Evolutionary conservation across 257 asterid species (phyloP).

Genomic region (Coffea canephora): DNA sequence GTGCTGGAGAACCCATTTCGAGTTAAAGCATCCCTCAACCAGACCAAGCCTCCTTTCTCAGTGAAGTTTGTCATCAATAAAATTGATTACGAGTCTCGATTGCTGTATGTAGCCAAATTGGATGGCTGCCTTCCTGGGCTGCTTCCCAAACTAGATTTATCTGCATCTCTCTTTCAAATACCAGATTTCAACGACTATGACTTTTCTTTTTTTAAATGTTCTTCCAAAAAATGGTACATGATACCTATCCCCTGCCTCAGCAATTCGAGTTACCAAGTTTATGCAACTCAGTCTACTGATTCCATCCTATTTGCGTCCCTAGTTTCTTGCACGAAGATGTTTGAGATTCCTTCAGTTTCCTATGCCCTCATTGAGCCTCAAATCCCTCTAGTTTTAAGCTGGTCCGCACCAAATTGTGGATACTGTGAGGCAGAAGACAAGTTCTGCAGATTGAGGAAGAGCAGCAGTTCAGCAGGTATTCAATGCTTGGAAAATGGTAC

Average conservation of each 20-base stretch:
- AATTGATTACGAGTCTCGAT: conserved; percentile 1
- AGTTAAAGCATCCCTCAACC: neutral
- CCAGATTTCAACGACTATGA: rapidly evolving
- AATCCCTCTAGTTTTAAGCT: neutral
- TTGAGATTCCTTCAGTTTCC: neutral
- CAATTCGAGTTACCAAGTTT: neutral
- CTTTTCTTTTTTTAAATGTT: neutral
- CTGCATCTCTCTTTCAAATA: conserved; percentile 11
- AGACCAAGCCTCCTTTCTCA: neutral
- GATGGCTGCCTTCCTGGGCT: neutral
- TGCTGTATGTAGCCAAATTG: neutral
- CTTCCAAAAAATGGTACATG: neutral
- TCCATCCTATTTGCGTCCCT: neutral
- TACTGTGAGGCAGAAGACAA: neutral
- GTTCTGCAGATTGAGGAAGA: no score
- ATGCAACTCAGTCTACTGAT: rapidly evolving
- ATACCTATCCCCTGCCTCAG: neutral
- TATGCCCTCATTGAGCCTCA: rapidly evolving
- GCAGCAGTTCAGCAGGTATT: neutral
- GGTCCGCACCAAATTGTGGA: neutral
- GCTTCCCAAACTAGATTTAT: conserved; percentile 6
- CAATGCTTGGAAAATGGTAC: neutral
- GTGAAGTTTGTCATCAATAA: conserved; percentile 5
- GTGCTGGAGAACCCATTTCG: conserved; percentile 13
- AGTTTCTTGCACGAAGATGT: conserved; percentile 7